phyloP scores from a whole-genome alignment of 495 filamentous ascomycete species.

The Annulohypoxylon stygium region DNA sequence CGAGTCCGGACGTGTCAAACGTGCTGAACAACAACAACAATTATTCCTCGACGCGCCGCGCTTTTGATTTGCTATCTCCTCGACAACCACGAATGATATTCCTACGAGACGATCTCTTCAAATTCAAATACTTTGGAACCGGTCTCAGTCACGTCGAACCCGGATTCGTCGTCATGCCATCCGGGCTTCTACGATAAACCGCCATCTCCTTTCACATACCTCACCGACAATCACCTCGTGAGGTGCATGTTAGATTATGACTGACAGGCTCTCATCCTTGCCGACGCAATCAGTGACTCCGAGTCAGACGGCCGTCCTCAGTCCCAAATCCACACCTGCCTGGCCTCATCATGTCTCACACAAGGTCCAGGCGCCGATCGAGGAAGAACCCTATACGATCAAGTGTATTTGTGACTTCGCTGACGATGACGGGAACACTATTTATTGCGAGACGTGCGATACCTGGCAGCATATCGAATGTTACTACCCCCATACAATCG shows the following conservation, averaged over 20 bases:
- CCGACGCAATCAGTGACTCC: conserved; percentile 67
- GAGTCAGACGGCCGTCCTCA: conserved; percentile 63
- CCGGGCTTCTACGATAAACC: conserved; percentile 65
- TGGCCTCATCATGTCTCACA: conserved; percentile 68
- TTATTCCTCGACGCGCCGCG: conserved; percentile 30
- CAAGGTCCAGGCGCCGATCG: conserved; percentile 64
- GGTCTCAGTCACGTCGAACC: conserved; percentile 54
- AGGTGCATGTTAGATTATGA: conserved; percentile 87
- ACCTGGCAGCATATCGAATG: conserved; percentile 99
- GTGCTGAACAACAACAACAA: conserved; percentile 30
- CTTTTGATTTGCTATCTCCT: conserved; percentile 21
- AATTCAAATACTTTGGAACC: conserved; percentile 35
- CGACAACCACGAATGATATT: conserved; percentile 36
- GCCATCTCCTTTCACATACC: conserved; percentile 52
- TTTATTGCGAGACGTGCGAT: conserved; percentile 94
- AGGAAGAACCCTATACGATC: conserved; percentile 95
- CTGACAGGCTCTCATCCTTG: conserved; percentile 81
- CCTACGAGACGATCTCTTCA: conserved; percentile 15
- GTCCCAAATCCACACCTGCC: conserved; percentile 63
- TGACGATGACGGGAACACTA: conserved; percentile 97
- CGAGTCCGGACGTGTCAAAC: conserved; percentile 43
- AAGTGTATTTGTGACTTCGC: conserved; percentile 94
- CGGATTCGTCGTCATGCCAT: conserved; percentile 70
- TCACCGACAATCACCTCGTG: conserved; percentile 64
- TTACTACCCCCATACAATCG: conserved; percentile 80